Percentiles rank a stretch among this genome's conserved stretches.
These are phyloP conservation scores for Pharus latifolius DNA, from an alignment of 176 grass and related monocot genomes.

Conservation along the genomic window DNA sequence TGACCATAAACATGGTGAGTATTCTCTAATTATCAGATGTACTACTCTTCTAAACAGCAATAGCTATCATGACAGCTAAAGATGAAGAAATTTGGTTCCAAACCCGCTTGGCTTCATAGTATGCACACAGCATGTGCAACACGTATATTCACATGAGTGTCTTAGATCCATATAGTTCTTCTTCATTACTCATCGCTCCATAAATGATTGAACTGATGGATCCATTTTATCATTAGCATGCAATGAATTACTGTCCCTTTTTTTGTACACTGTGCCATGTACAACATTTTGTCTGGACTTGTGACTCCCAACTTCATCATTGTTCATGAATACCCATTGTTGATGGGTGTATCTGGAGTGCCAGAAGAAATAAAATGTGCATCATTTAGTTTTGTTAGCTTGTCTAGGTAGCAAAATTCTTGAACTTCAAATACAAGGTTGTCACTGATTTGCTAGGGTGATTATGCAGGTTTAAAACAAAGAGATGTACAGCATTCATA, in stretches of 20 bases:
- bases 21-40: not conserved
- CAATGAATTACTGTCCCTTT: not conserved
- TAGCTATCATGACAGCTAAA: not conserved
- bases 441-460: not conserved
- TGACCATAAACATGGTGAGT: conserved; percentile 70
- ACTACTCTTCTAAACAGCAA: not conserved
- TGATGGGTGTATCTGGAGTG: not conserved
- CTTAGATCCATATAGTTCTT: not conserved
- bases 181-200: not conserved
- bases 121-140: not conserved
- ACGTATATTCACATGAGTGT: too few species aligned
- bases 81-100: not conserved
- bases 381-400: not conserved
- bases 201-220: not conserved
- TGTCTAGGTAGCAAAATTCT: not conserved
- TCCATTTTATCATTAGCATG: not conserved
- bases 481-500: not conserved
- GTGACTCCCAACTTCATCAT: not conserved
- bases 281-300: not conserved
- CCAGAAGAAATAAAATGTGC: not conserved
- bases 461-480: not conserved
- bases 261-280: not conserved
- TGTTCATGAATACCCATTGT: not conserved
- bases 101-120: not conserved
- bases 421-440: not conserved